Conservation (phyloP, 129 eudicot genomes). For the Centella asiatica region DNA sequence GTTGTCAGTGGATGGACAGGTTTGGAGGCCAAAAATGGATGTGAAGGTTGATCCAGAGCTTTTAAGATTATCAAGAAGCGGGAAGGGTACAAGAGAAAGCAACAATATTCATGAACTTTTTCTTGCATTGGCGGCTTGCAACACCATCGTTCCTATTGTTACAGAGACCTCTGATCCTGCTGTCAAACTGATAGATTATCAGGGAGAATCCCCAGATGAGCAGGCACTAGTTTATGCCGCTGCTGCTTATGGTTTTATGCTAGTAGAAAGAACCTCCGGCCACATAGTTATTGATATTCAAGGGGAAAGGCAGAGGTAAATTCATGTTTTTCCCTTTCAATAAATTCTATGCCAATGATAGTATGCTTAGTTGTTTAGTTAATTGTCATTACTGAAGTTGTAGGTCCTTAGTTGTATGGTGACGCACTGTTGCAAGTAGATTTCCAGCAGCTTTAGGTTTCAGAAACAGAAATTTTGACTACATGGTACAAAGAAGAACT, state of each 20-base stretch:
- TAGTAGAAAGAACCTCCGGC: conserved; percentile 90
- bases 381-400: background rate
- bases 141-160: conserved; percentile 87
- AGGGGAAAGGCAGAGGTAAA: conserved; percentile 83
- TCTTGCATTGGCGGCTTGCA: conserved; percentile 94
- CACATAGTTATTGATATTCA: conserved; percentile 92
- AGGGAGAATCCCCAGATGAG: conserved; percentile 99
- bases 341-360: conserved; percentile 11
- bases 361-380: background rate
- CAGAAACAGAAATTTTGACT: background rate
- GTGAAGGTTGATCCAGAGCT: conserved; percentile 70
- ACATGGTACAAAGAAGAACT: background rate
- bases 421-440: background rate
- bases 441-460: background rate
- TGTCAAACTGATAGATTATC: conserved; percentile 71
- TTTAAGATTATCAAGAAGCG: conserved; percentile 32
- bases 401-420: conserved; percentile 3
- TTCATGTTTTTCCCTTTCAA: conserved; percentile 8
- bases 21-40: conserved; percentile 75
- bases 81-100: conserved; percentile 34
- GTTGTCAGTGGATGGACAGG: conserved; percentile 55
- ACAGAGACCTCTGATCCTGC: conserved; percentile 51
- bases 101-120: conserved; percentile 58
- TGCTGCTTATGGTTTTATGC: conserved; percentile 93
- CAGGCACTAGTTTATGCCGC: conserved; percentile 98